Base-by-base conservation (phyloP, 78 protist genomes). In the Dictyostelium firmibasis region DNA sequence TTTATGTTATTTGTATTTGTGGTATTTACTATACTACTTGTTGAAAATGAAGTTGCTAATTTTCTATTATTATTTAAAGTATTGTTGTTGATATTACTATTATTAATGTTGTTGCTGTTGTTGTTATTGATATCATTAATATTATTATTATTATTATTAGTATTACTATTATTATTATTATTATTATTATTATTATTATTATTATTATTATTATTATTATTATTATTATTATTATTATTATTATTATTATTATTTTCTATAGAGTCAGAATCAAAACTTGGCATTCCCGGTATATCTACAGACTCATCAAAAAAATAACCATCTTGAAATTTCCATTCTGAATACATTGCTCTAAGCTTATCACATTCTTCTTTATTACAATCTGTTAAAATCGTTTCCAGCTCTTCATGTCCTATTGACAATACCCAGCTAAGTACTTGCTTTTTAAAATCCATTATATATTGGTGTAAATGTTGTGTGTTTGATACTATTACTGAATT, bases 331-430 rank as follows among this genome's bases (percentile, higher is more conserved):
- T 89, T 47, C 94, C 87, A 89, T 11, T 81, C 85, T 10, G 69
- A 14, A 81, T 89, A 89, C 85, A 89, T 64, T 31, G 94, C 86
- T 3, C 86, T 57, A 8, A 89, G 83, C 50, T 89, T 89, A 23
- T 89, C 94, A 47, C 94, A 89, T 70, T 89, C 94, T 11, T 67
- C 57, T 50, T 89, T 78, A 69, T 89, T 89, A n/a, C 77, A 89
- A 50, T 89, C 94, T 27, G 94, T 89, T 47, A 89, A 70, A 6
- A 89, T 78, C 33, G 29, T 27, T 27, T 84, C 84, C 64, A 89
- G 47, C 38, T 89, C 94, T 8, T 89, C 94, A 31, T 60, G 86
- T 41, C 57, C n/a, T 20, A 89, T 20, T n/a, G 88, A 78, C n/a
- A 81, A 38, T 29, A 89, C 33, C 94, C 94, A 89, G 50, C 27